phyloP scores from a whole-genome alignment of 2,329 filamentous ascomycete species.

The Aspergillus eucalypticola region DNA sequence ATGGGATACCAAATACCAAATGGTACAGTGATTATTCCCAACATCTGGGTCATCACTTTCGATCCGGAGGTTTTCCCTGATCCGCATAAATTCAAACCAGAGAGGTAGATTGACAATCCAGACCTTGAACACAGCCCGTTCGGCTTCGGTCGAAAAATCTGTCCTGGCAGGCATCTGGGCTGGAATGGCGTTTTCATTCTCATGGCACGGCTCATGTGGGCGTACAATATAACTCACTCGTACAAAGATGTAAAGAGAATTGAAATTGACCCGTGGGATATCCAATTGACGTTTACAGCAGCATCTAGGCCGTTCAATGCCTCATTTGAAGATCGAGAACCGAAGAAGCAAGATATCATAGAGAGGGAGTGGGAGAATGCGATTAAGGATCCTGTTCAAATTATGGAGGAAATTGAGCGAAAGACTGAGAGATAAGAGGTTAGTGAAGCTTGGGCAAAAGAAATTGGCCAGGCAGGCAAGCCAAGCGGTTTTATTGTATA shows the following conservation, averaged over 20 bases:
- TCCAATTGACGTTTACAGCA: background rate
- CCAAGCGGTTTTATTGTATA: too few relatives aligned
- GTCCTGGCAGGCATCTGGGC: conserved; percentile 1
- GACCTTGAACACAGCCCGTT: background rate
- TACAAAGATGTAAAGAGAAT: background rate
- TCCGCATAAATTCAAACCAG: background rate
- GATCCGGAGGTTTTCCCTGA: background rate
- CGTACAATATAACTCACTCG: background rate
- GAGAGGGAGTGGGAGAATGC: conserved; percentile 1
- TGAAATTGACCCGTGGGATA: conserved; percentile 1
- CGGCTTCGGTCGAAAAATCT: background rate
- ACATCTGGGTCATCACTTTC: conserved; percentile 11
- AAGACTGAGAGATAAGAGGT: background rate
- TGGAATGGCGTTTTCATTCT: background rate
- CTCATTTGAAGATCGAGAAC: background rate
- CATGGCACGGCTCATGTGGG: conserved; percentile 1
- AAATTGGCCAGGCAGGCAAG: too few relatives aligned
- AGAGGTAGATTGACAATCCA: background rate
- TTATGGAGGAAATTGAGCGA: background rate
- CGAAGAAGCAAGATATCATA: background rate
- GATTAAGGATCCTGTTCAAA: background rate
- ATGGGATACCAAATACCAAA: conserved; percentile 34
- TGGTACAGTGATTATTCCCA: conserved; percentile 34
- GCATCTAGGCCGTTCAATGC: background rate
- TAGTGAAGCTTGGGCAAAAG: background rate